Conservation (phyloP, 495 filamentous ascomycete species). For the Neurospora sp. region DNA sequence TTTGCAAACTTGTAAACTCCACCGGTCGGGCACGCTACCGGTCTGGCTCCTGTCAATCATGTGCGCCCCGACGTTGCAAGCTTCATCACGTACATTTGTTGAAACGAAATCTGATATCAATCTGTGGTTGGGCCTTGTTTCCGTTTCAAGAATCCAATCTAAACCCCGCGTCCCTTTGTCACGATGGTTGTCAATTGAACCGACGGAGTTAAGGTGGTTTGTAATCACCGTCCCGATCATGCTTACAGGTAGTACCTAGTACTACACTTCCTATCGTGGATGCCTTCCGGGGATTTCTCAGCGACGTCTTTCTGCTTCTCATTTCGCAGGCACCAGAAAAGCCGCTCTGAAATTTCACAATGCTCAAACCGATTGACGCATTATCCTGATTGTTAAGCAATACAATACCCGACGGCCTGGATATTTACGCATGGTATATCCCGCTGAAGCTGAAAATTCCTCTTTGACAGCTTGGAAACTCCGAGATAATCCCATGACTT, state of each 20-base stretch:
- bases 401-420: not conserved
- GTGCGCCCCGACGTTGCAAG: not conserved
- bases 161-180: not conserved
- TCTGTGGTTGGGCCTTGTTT: not conserved
- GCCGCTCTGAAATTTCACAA: not conserved
- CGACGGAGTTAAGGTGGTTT: not conserved
- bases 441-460: not conserved
- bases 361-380: not conserved
- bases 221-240: not conserved
- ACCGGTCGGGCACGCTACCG: not conserved
- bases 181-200: not conserved
- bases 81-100: not conserved
- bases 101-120: not conserved
- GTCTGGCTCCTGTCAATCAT: not conserved
- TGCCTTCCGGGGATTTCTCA: not conserved
- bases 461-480: not conserved
- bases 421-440: not conserved
- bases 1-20: not conserved
- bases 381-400: not conserved
- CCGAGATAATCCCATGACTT: not conserved
- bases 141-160: not conserved
- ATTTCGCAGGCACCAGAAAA: not conserved
- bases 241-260: not conserved
- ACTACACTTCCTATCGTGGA: not conserved
- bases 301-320: not conserved